A percentile compares a stretch with the other conserved stretches of the same genome.
Conservation (phyloP, 257 asterid species). For the Lithospermum erythrorhizon region DNA sequence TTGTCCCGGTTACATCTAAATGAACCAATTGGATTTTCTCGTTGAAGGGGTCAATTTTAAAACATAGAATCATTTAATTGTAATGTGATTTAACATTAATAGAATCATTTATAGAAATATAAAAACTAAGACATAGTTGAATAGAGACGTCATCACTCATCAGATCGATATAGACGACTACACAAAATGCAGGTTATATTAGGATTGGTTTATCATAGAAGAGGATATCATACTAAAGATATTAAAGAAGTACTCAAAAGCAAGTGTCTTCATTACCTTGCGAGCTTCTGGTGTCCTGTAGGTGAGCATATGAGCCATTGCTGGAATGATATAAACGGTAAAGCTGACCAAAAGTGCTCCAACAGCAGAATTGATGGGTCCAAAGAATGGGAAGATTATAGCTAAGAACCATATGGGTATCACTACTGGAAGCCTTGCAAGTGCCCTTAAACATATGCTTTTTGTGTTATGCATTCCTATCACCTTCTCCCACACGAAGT, state of each 20-base stretch:
- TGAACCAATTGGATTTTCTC: no score
- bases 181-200: no score
- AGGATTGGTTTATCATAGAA: not conserved
- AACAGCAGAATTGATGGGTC: slow-evolving; percentile 87
- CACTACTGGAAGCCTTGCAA: slow-evolving; percentile 79
- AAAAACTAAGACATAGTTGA: no score
- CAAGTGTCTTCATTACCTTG: slow-evolving; percentile 31
- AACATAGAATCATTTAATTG: no score
- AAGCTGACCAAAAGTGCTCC: slow-evolving; percentile 92
- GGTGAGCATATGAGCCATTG: slow-evolving; percentile 87
- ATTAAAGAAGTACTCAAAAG: not conserved
- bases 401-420: slow-evolving; percentile 96
- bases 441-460: slow-evolving; percentile 79
- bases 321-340: slow-evolving; percentile 88
- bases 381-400: slow-evolving; percentile 85
- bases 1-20: no score
- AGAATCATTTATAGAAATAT: no score
- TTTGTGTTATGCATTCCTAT: slow-evolving; percentile 85
- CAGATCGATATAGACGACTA: no score
- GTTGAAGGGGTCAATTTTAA: no score
- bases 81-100: no score
- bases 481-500: slow-evolving; percentile 96
- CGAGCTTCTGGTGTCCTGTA: slow-evolving; percentile 73
- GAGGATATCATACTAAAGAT: not conserved
- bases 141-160: no score